Conservation (phyloP, 345 rosid species). For the Lepidium africanum region DNA sequence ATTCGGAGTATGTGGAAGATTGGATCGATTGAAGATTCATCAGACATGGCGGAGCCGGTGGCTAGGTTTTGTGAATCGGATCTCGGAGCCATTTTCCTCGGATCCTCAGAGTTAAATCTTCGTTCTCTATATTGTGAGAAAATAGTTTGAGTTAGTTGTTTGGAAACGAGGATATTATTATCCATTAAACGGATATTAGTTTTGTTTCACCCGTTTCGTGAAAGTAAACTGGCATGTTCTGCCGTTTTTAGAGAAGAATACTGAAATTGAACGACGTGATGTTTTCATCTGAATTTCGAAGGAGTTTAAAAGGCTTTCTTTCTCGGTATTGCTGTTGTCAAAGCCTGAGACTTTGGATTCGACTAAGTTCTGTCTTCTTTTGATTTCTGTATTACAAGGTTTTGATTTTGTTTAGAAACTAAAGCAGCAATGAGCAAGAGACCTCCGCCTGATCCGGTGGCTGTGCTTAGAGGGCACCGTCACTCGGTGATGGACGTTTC, state of each 20-base stretch:
- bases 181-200: not conserved
- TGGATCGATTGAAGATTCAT: slow-evolving; percentile 52
- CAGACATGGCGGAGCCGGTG: slow-evolving; percentile 9
- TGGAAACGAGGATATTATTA: not conserved
- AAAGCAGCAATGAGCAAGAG: slow-evolving; percentile 49
- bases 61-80: slow-evolving; percentile 27
- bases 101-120: not conserved
- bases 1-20: slow-evolving; percentile 51
- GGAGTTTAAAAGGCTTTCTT: not conserved
- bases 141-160: not conserved
- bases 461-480: slow-evolving; percentile 87
- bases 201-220: not conserved
- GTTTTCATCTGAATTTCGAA: not conserved
- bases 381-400: not conserved
- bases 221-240: not conserved
- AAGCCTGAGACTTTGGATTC: not conserved
- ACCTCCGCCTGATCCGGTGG: slow-evolving; percentile 80
- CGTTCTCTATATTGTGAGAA: not conserved
- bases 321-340: not conserved
- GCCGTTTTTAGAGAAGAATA: not conserved
- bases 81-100: slow-evolving; percentile 32
- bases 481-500: slow-evolving; percentile 78
- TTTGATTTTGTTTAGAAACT: not conserved
- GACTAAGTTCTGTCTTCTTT: not conserved
- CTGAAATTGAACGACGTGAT: not conserved